Percentiles rank a stretch among this genome's conserved stretches.
These are phyloP conservation scores for Auriculariales sp. DNA, from an alignment of 768 basidiomycete genomes.

Conservation along the genomic window DNA sequence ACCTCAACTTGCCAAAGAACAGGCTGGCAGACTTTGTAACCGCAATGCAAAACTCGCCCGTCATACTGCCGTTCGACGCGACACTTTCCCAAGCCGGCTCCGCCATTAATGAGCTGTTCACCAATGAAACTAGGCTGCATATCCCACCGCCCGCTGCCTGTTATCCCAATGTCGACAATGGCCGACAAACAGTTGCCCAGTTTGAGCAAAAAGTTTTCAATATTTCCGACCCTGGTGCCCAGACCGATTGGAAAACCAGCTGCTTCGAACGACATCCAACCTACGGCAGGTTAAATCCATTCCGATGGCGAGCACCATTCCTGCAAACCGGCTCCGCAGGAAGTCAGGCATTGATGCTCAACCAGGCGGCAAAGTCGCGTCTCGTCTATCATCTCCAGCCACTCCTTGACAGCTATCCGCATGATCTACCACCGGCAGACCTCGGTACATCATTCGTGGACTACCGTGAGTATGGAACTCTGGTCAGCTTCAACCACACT, in stretches of 20 bases:
- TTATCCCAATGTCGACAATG: constrained; percentile 35
- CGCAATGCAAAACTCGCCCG: constrained; percentile 28
- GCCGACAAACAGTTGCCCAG: constrained; percentile 26
- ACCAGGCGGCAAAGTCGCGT: constrained; percentile 32
- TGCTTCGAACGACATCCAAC: constrained; percentile 45
- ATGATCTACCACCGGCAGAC: constrained; percentile 15
- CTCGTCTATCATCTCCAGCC: constrained; percentile 38
- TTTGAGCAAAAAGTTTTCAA: constrained; percentile 41
- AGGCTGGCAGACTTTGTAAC: constrained; percentile 34
- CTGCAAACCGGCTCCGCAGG: constrained; percentile 19
- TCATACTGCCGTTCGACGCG: constrained; percentile 46
- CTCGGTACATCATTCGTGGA: constrained; percentile 23
- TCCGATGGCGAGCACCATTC: constrained; percentile 46
- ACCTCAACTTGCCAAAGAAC: constrained; percentile 28
- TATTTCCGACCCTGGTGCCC: constrained; percentile 19
- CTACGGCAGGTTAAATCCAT: constrained; percentile 47
- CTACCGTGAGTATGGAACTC: constrained; percentile 40
- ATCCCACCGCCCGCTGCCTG: constrained; percentile 51
- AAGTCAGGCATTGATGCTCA: constrained; percentile 27
- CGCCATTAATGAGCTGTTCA: constrained; percentile 26
- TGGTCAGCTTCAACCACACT: constrained; percentile 39
- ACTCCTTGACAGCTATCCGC: constrained; percentile 33
- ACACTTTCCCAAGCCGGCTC: constrained; percentile 17
- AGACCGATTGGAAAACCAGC: constrained; percentile 27
- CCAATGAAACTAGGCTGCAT: constrained; percentile 22